Percentiles rank a stretch among this genome's conserved stretches.
Evolutionary conservation across 306 rosid genomes (phyloP).

Genomic region (Geum urbanum): DNA sequence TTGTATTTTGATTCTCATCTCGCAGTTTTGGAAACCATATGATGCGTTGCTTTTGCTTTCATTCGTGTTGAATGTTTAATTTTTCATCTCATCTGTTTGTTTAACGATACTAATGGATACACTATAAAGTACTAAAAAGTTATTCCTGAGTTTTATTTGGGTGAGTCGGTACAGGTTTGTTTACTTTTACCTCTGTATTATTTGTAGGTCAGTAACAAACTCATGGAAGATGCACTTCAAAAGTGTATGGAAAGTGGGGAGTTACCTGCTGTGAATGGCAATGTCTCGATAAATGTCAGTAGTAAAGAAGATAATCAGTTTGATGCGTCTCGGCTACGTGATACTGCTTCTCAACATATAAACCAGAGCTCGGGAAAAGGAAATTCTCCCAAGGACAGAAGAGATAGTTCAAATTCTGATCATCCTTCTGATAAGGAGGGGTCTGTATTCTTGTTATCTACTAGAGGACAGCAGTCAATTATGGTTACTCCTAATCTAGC

Average conservation of each 20-base stretch:
- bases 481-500: constrained; percentile 41
- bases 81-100: neutral
- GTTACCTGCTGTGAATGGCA: constrained; percentile 25
- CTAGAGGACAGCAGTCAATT: constrained; percentile 26
- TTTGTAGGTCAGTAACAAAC: constrained; percentile 47
- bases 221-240: constrained; percentile 24
- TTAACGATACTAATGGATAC: constrained; percentile 1
- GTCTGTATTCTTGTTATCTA: constrained; percentile 23
- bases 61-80: neutral
- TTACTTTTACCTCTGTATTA: neutral
- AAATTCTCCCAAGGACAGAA: constrained; percentile 27
- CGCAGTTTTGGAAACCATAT: neutral
- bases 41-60: neutral
- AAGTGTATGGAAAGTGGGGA: constrained; percentile 23
- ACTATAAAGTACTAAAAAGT: neutral
- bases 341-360: constrained; percentile 27
- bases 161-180: constrained; percentile 7
- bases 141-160: neutral
- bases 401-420: constrained; percentile 14
- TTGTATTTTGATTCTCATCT: neutral
- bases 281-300: constrained; percentile 26
- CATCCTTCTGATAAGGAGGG: constrained; percentile 32
- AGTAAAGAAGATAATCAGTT: constrained; percentile 25
- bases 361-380: constrained; percentile 27
- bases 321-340: constrained; percentile 24